Conservation (phyloP, 176 grass and related monocot genomes). For the Dendrocalamus sinicus region DNA sequence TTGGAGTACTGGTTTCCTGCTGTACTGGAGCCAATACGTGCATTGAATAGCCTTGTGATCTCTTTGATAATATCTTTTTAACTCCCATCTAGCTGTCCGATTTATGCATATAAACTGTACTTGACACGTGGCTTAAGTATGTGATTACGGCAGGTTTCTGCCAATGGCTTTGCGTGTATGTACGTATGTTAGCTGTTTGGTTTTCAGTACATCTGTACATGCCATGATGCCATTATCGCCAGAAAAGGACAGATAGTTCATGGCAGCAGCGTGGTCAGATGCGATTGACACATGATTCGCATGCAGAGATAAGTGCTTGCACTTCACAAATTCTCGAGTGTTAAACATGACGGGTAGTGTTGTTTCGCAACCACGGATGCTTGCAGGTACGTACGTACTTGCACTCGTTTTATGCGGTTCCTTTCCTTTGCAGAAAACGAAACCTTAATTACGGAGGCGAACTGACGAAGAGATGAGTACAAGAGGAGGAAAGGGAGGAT, state of each 20-base stretch:
- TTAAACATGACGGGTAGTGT: not conserved
- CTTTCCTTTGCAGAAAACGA: not conserved
- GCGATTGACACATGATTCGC: conserved; percentile 13
- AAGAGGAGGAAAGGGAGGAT: not conserved
- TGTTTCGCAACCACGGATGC: not conserved
- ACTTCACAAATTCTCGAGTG: not conserved
- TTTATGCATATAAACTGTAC: too few relatives aligned
- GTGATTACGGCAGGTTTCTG: too few relatives aligned
- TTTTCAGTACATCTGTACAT: not conserved
- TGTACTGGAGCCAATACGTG: too few relatives aligned
- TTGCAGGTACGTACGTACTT: not conserved
- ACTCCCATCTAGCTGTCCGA: too few relatives aligned
- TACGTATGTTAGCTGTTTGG: not conserved
- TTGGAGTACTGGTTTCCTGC: too few relatives aligned
- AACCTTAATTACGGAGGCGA: not conserved
- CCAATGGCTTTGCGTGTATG: too few relatives aligned
- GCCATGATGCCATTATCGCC: not conserved
- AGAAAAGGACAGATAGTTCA: not conserved
- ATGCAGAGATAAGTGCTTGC: not conserved
- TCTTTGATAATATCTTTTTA: too few relatives aligned
- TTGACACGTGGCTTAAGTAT: too few relatives aligned
- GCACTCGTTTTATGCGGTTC: not conserved
- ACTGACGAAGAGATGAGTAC: not conserved
- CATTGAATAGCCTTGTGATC: too few relatives aligned
- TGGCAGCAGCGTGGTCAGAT: not conserved